Percentiles rank a stretch among this genome's conserved stretches.
phyloP scores from a whole-genome alignment of 2,329 filamentous ascomycete species.

The Cladophialophora immunda region DNA sequence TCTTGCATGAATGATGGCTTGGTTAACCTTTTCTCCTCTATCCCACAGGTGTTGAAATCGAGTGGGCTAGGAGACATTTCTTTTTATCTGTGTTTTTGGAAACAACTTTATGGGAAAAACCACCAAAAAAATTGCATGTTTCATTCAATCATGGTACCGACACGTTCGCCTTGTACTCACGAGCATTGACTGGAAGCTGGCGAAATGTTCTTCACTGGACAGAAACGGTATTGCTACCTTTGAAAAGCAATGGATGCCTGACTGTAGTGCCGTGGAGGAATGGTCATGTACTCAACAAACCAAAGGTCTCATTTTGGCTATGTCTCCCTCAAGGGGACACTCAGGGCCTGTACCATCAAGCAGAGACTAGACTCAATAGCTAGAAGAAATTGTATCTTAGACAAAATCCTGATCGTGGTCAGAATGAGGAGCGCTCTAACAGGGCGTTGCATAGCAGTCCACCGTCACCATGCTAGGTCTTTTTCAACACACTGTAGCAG shows the following conservation, averaged over 20 bases:
- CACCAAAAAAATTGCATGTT: slow-evolving; percentile 17
- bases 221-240: slow-evolving; percentile 11
- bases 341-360: slow-evolving; percentile 33
- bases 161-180: slow-evolving; percentile 20
- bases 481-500: neutral
- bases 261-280: slow-evolving; percentile 26
- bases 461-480: neutral
- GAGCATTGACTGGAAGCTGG: slow-evolving; percentile 22
- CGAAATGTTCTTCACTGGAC: slow-evolving; percentile 2
- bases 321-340: slow-evolving; percentile 8
- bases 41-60: slow-evolving; percentile 12
- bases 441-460: neutral
- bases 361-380: slow-evolving; percentile 29
- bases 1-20: slow-evolving; percentile 35
- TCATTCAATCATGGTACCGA: slow-evolving; percentile 12
- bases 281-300: slow-evolving; percentile 29
- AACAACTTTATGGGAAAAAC: slow-evolving; percentile 13
- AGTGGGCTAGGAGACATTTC: slow-evolving; percentile 10
- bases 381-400: slow-evolving; percentile 33
- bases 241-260: slow-evolving; percentile 7
- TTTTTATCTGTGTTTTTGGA: slow-evolving; percentile 5
- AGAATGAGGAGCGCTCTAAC: neutral
- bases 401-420: neutral
- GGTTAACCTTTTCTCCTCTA: slow-evolving; percentile 23
- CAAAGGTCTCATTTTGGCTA: slow-evolving; percentile 27